These are phyloP conservation scores for Tricholoma sp. DNA, from an alignment of 768 basidiomycete genomes.

Conservation along the genomic window DNA sequence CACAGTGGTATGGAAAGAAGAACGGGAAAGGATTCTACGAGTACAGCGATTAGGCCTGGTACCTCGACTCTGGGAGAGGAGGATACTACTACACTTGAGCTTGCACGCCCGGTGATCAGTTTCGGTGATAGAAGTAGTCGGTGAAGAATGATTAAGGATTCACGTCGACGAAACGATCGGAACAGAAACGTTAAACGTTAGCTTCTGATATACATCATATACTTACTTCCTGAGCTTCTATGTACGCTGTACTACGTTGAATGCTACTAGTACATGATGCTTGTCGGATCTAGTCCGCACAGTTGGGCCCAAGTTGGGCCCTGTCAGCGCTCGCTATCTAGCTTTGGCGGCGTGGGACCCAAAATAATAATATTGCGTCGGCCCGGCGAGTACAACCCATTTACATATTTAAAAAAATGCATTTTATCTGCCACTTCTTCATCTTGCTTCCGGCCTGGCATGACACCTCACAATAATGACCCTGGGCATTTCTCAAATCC, in stretches of 20 bases:
- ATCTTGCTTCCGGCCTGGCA: background rate
- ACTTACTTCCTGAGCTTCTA: too few species aligned
- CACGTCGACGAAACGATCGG: too few species aligned
- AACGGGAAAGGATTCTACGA: slow-evolving; percentile 95
- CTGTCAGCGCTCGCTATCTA: too few species aligned
- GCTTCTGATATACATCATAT: too few species aligned
- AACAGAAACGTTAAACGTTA: too few species aligned
- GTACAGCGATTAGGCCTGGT: slow-evolving; percentile 40
- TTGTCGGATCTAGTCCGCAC: too few species aligned
- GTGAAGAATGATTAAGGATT: too few species aligned
- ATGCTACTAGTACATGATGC: too few species aligned
- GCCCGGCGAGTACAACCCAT: too few species aligned
- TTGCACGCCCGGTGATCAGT: background rate
- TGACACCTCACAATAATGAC: slow-evolving; percentile 6
- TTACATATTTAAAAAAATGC: background rate
- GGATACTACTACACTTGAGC: background rate
- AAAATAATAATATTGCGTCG: background rate
- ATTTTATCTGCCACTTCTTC: background rate
- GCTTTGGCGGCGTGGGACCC: background rate
- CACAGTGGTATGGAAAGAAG: slow-evolving; percentile 90
- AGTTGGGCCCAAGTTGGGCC: too few species aligned
- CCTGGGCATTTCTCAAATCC: background rate
- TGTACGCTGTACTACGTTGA: too few species aligned
- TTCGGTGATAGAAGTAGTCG: too few species aligned
- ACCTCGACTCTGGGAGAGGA: background rate